Percentiles rank a stretch among this genome's conserved stretches.
Evolutionary conservation across 148 eudicot genomes (phyloP).

Genomic region (Camellia japonica): DNA sequence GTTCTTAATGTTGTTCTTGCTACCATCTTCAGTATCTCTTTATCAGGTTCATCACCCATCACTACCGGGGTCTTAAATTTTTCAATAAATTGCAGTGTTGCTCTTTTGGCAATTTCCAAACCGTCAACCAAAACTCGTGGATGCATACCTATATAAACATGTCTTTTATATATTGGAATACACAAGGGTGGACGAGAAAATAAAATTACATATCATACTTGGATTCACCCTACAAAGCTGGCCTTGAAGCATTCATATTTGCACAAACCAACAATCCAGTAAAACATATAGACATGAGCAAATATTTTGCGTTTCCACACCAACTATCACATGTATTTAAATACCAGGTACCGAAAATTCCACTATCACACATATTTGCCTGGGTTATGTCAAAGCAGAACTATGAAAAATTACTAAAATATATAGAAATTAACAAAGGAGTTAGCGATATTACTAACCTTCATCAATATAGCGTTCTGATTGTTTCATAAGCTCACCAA

Average conservation of each 20-base stretch:
- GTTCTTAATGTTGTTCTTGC: constrained; percentile 95
- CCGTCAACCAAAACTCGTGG: constrained; percentile 97
- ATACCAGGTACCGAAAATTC: background rate
- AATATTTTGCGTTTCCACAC: background rate
- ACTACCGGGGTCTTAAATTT: constrained; percentile 93
- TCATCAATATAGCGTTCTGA: constrained; percentile 91
- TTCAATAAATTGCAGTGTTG: constrained; percentile 84
- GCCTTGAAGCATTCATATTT: background rate
- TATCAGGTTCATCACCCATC: constrained; percentile 93
- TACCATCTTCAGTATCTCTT: constrained; percentile 92
- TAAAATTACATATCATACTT: background rate
- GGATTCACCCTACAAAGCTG: background rate
- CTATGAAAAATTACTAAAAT: background rate
- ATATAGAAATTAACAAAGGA: background rate
- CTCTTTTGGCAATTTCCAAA: constrained; percentile 93
- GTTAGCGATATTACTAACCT: constrained; percentile 40
- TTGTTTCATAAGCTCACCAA: constrained; percentile 99
- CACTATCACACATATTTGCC: background rate
- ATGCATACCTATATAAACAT: constrained; percentile 66
- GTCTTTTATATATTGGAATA: background rate
- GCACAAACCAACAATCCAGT: background rate
- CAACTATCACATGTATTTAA: background rate
- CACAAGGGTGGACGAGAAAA: background rate
- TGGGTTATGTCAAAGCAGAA: background rate
- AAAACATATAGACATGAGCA: background rate